Evolutionary conservation across 108 stramenopile genomes (phyloP).

Genomic region (Aurantiochytrium sp.): DNA sequence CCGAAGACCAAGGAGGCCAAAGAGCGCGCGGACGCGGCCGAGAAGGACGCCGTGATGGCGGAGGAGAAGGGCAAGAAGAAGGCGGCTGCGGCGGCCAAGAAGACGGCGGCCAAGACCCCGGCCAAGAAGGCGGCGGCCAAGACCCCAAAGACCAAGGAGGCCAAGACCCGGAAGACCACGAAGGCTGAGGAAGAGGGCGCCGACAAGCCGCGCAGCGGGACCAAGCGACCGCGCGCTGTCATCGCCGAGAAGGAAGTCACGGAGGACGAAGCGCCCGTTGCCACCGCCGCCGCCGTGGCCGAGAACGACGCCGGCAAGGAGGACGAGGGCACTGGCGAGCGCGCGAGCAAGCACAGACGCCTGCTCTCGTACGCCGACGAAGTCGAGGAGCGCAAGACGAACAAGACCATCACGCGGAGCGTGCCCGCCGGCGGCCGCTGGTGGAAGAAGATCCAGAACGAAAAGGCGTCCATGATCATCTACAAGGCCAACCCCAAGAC

Average conservation of each 20-base stretch:
- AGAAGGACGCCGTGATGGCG: not conserved
- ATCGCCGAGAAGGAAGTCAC: not conserved
- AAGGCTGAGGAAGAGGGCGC: not conserved
- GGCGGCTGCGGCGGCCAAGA: not conserved
- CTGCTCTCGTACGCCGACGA: not conserved
- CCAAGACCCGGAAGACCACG: too few species aligned
- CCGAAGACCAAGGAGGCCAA: too few species aligned
- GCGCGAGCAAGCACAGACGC: not conserved
- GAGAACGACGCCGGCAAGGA: not conserved
- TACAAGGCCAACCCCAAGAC: constrained; percentile 10
- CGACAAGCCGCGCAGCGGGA: not conserved
- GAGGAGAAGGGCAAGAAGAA: not conserved
- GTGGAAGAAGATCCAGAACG: constrained; percentile 10
- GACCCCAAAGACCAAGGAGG: too few species aligned
- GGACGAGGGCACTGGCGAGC: not conserved
- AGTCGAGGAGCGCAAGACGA: not conserved
- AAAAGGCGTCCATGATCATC: constrained; percentile 10
- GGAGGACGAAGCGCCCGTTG: too few species aligned
- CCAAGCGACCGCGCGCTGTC: not conserved
- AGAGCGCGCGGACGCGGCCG: too few species aligned
- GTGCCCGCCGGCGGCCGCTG: constrained; percentile 2
- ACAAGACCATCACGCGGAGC: not conserved
- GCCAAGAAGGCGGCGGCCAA: not conserved
- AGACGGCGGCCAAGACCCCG: not conserved
- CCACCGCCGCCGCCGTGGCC: too few species aligned